phyloP scores from a whole-genome alignment of 108 stramenopile genomes.

The Conticribra guillardii region DNA sequence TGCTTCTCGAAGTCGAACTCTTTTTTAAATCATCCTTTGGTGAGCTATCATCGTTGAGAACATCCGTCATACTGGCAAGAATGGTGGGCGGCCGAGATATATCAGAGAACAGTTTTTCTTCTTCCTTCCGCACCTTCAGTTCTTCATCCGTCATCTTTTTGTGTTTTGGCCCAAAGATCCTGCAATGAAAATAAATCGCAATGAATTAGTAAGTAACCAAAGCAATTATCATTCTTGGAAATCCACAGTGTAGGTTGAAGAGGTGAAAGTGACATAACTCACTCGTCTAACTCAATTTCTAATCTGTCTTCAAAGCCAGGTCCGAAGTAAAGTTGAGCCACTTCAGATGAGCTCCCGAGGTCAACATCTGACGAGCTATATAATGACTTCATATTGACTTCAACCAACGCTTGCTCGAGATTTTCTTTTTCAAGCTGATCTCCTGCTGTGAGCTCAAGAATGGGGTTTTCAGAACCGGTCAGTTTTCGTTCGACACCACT shows the following conservation, averaged over 20 bases:
- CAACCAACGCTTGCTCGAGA: conserved; percentile 57
- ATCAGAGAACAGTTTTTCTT: conserved; percentile 58
- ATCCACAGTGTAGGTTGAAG: no score
- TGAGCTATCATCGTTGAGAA: no score
- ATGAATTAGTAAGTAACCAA: no score
- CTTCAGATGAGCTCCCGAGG: conserved; percentile 25
- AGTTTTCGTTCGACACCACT: conserved; percentile 4
- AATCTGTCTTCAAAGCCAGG: conserved; percentile 85
- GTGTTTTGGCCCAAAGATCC: conserved; percentile 47
- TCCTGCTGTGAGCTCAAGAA: conserved; percentile 57
- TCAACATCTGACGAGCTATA: conserved; percentile 51
- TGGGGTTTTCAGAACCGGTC: conserved; percentile 20
- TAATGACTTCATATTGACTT: conserved; percentile 58
- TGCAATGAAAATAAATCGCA: not conserved
- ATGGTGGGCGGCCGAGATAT: conserved; percentile 39
- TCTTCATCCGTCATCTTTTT: conserved; percentile 52
- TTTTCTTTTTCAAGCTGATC: conserved; percentile 62
- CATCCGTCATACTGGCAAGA: conserved; percentile 9
- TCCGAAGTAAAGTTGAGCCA: conserved; percentile 84
- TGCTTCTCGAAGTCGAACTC: no score
- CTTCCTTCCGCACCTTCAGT: conserved; percentile 50
- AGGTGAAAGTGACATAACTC: conserved; percentile 24
- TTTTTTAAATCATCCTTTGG: no score
- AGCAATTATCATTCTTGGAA: no score
- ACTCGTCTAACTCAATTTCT: conserved; percentile 85